Evolutionary conservation across 2,329 filamentous ascomycete genomes (phyloP).

Genomic region (Verticillium klebahnii): DNA sequence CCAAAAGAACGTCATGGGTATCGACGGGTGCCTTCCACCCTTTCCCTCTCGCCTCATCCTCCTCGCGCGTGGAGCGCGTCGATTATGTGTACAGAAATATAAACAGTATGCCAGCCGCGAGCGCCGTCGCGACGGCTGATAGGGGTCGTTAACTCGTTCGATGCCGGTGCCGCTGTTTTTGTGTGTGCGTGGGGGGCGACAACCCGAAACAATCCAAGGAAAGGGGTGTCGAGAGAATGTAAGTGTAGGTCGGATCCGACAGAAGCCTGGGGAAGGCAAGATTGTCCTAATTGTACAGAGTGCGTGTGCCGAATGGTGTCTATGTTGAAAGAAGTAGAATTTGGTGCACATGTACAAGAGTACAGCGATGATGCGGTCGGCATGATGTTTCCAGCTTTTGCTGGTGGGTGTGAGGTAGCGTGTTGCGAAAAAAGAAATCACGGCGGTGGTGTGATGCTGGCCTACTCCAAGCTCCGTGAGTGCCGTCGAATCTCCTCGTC

Average conservation of each 20-base stretch:
- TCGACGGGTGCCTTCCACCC: conserved; percentile 3
- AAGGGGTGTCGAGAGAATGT: conserved; percentile 1
- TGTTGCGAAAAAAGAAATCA: not conserved
- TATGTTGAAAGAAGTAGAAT: conserved; percentile 6
- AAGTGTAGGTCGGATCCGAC: conserved; percentile 2
- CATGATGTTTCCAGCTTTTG: not conserved
- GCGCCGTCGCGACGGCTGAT: conserved; percentile 5
- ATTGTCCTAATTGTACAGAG: conserved; percentile 5
- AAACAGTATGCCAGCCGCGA: conserved; percentile 2
- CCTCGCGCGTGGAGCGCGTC: not conserved
- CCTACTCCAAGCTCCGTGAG: conserved; percentile 44
- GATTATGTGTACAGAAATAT: not conserved
- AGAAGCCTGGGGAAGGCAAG: not conserved
- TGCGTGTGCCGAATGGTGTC: not conserved
- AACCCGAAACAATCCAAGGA: not conserved
- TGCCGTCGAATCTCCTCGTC: conserved; percentile 67
- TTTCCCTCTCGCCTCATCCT: not conserved
- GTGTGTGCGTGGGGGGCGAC: not conserved
- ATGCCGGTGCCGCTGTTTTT: not conserved
- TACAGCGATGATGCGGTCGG: not conserved
- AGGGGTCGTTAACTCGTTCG: not conserved
- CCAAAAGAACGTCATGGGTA: conserved; percentile 13
- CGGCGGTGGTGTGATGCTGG: not conserved
- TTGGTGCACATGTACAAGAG: conserved; percentile 4
- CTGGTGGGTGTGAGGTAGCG: not conserved